Percentiles rank a stretch among this genome's conserved stretches.
Conservation (phyloP, 2,329 filamentous ascomycete species). For the Alternaria rosae region DNA sequence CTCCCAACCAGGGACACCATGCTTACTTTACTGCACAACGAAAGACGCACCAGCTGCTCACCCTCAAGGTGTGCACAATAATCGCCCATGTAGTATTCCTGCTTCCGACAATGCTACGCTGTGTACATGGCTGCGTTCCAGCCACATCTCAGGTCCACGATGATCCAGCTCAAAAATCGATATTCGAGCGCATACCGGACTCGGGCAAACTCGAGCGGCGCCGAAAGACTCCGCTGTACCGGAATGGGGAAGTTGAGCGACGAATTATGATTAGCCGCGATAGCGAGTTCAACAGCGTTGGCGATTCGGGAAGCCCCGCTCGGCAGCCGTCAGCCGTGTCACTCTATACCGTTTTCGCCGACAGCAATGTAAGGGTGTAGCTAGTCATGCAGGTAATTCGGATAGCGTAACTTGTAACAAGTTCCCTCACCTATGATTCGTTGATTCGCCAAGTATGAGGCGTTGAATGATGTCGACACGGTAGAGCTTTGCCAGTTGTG, state of each 20-base stretch:
- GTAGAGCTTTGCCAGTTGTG: conserved; percentile 6
- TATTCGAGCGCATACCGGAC: neutral
- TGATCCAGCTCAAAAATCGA: conserved; percentile 1
- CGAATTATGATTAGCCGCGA: conserved; percentile 16
- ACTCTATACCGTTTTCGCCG: conserved; percentile 8
- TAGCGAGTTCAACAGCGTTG: conserved; percentile 13
- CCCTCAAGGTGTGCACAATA: neutral
- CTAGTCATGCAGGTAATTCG: conserved; percentile 31
- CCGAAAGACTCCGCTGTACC: conserved; percentile 6
- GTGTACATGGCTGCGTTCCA: neutral
- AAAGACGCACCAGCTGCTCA: neutral
- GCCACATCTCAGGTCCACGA: neutral
- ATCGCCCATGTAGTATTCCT: neutral
- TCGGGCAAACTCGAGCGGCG: neutral
- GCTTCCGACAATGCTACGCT: neutral
- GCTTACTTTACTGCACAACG: neutral
- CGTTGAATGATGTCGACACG: conserved; percentile 5
- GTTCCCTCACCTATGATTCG: conserved; percentile 18
- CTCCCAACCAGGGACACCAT: neutral
- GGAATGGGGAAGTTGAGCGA: conserved; percentile 10
- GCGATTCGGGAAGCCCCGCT: conserved; percentile 32
- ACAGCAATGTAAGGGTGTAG: conserved; percentile 18
- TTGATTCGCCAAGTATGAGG: neutral
- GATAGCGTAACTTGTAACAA: conserved; percentile 19
- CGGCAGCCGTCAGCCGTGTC: conserved; percentile 26